These are phyloP conservation scores for Basipetospora sp. DNA, from an alignment of 2,329 filamentous ascomycete species.

Conservation along the genomic window DNA sequence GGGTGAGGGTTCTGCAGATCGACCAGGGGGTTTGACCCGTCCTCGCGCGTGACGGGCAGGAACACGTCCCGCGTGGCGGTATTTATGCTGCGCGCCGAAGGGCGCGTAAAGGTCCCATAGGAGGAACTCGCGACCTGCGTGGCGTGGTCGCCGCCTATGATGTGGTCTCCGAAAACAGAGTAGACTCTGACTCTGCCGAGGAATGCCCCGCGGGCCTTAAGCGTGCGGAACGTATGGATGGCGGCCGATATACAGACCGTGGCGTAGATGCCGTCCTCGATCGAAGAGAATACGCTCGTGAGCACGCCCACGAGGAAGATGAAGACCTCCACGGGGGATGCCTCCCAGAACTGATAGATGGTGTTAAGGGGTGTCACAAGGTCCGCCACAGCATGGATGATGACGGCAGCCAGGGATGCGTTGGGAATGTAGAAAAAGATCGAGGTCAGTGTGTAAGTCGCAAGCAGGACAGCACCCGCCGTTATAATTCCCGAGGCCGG, in stretches of 20 bases:
- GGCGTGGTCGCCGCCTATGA: slow-evolving; percentile 46
- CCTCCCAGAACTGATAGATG: slow-evolving; percentile 77
- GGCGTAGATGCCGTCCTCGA: slow-evolving; percentile 76
- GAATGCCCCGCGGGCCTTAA: slow-evolving; percentile 65
- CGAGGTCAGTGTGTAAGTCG: slow-evolving; percentile 66
- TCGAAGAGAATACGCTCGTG: slow-evolving; percentile 65
- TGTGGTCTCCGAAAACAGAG: slow-evolving; percentile 64
- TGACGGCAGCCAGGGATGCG: slow-evolving; percentile 62
- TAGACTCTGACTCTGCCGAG: slow-evolving; percentile 69
- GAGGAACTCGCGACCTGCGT: slow-evolving; percentile 26
- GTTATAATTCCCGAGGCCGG: slow-evolving; percentile 78
- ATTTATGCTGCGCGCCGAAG: slow-evolving; percentile 13
- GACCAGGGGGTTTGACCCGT: slow-evolving; percentile 78
- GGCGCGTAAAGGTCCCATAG: slow-evolving; percentile 39
- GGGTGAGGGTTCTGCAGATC: slow-evolving; percentile 71
- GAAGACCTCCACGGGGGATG: slow-evolving; percentile 65
- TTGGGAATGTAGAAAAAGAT: slow-evolving; percentile 84
- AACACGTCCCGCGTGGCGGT: slow-evolving; percentile 57
- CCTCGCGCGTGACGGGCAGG: slow-evolving; percentile 71
- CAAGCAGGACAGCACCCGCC: slow-evolving; percentile 64
- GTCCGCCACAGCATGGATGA: slow-evolving; percentile 81
- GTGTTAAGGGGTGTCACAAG: slow-evolving; percentile 70
- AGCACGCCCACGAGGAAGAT: slow-evolving; percentile 79
- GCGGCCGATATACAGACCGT: slow-evolving; percentile 58
- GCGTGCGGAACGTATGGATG: slow-evolving; percentile 60